These are phyloP conservation scores for Populus trichocarpa DNA, from an alignment of 441 rosid species.

Conservation along the genomic window DNA sequence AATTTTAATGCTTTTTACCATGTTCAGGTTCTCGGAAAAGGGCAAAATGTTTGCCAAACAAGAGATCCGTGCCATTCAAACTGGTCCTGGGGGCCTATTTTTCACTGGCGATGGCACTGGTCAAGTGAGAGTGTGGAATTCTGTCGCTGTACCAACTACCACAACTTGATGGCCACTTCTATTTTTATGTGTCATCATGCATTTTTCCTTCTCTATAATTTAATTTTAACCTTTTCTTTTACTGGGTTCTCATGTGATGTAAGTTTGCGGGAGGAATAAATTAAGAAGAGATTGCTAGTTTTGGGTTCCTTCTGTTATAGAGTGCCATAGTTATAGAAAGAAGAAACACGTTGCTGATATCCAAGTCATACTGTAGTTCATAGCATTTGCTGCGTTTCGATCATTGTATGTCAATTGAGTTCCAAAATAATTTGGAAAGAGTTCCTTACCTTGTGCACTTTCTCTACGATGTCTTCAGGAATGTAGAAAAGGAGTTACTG, in stretches of 20 bases:
- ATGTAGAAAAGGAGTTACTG: background rate
- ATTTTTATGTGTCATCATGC: conserved; percentile 1
- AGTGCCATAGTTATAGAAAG: conserved; percentile 14
- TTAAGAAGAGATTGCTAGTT: conserved; percentile 26
- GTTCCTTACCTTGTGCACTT: background rate
- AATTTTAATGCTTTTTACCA: background rate
- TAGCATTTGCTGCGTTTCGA: background rate
- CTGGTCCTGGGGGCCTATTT: conserved; percentile 80
- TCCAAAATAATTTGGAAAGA: background rate
- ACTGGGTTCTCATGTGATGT: conserved; percentile 5
- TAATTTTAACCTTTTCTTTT: conserved; percentile 12
- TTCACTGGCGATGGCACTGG: conserved; percentile 96
- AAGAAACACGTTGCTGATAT: background rate
- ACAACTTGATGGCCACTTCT: conserved; percentile 20
- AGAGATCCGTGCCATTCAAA: conserved; percentile 76
- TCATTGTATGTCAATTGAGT: background rate
- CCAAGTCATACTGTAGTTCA: background rate
- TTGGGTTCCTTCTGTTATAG: conserved; percentile 18
- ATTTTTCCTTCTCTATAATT: conserved; percentile 10
- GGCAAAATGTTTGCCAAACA: conserved; percentile 84
- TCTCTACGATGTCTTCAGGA: background rate
- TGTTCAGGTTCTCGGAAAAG: conserved; percentile 72
- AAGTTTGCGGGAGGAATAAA: conserved; percentile 22
- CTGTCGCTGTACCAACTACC: conserved; percentile 45
- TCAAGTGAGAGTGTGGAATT: conserved; percentile 90